Evolutionary conservation across 2,329 filamentous ascomycete species (phyloP).

Genomic region (Claviceps pazoutovae): DNA sequence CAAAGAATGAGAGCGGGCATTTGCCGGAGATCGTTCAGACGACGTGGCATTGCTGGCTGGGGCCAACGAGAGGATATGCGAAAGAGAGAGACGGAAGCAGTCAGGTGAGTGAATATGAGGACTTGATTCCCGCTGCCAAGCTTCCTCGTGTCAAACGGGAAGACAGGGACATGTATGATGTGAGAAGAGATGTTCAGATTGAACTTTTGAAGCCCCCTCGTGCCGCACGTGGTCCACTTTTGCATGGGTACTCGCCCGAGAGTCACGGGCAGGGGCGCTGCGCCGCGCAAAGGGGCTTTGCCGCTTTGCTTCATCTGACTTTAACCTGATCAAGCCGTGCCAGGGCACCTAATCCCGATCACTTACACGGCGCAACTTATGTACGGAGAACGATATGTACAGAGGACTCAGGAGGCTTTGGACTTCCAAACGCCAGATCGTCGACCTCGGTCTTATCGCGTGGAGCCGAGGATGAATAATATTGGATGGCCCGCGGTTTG

Average conservation of each 20-base stretch:
- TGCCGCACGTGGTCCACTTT: neutral
- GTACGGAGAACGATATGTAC: too few species aligned
- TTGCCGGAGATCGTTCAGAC: neutral
- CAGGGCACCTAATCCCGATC: too few species aligned
- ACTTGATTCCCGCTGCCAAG: neutral
- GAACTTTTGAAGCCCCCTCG: neutral
- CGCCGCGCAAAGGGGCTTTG: too few species aligned
- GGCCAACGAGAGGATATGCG: neutral
- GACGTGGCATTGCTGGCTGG: neutral
- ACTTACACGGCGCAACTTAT: too few species aligned
- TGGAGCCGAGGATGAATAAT: neutral
- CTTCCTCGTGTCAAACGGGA: neutral
- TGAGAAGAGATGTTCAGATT: neutral
- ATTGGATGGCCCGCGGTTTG: neutral
- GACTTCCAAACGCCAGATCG: too few species aligned
- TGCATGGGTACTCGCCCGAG: neutral
- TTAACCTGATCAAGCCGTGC: too few species aligned
- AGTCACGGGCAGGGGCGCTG: neutral
- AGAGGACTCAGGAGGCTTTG: too few species aligned
- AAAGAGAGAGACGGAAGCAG: neutral
- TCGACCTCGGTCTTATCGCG: neutral
- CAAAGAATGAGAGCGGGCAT: neutral
- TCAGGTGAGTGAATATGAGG: neutral
- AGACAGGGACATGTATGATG: neutral
- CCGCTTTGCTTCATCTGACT: too few species aligned